A percentile compares a stretch with the other conserved stretches of the same genome.
These are phyloP conservation scores for Coemansia sp. DNA, from an alignment of 192 early-diverging fungal species.

Conservation along the genomic window DNA sequence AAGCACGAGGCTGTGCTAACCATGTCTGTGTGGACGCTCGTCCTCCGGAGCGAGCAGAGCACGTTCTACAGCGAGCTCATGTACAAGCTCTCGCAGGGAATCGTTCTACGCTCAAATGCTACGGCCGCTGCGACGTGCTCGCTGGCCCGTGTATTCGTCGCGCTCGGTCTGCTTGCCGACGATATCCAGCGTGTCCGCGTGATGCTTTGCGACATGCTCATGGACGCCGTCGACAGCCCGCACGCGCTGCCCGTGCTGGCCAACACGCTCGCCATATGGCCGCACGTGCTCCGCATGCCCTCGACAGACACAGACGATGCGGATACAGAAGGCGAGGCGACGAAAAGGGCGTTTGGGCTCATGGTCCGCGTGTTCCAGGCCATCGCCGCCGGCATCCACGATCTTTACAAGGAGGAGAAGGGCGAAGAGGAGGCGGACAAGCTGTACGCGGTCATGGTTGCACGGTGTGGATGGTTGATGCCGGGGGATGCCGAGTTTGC, in stretches of 20 bases:
- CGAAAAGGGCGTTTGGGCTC: slow-evolving; percentile 11
- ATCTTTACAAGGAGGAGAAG: slow-evolving; percentile 44
- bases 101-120: slow-evolving; percentile 13
- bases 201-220: slow-evolving; percentile 45
- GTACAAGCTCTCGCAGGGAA: slow-evolving; percentile 24
- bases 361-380: slow-evolving; percentile 47
- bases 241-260: slow-evolving; percentile 42
- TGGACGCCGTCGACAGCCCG: slow-evolving; percentile 46
- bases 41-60: slow-evolving; percentile 25
- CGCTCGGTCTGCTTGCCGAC: slow-evolving; percentile 26
- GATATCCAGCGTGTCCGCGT: slow-evolving; percentile 42
- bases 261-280: slow-evolving; percentile 38
- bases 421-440: slow-evolving; percentile 30
- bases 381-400: slow-evolving; percentile 44
- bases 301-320: not conserved
- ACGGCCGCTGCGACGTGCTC: slow-evolving; percentile 29
- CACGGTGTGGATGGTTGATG: slow-evolving; percentile 37
- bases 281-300: slow-evolving; percentile 25
- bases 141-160: slow-evolving; percentile 39
- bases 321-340: not conserved
- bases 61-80: slow-evolving; percentile 25
- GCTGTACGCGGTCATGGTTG: slow-evolving; percentile 47
- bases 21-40: slow-evolving; percentile 28
- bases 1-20: slow-evolving; percentile 18
- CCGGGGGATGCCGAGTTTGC: slow-evolving; percentile 50